These are phyloP conservation scores for Leccinum sublutescens DNA, from an alignment of 768 basidiomycete genomes.

Conservation along the genomic window DNA sequence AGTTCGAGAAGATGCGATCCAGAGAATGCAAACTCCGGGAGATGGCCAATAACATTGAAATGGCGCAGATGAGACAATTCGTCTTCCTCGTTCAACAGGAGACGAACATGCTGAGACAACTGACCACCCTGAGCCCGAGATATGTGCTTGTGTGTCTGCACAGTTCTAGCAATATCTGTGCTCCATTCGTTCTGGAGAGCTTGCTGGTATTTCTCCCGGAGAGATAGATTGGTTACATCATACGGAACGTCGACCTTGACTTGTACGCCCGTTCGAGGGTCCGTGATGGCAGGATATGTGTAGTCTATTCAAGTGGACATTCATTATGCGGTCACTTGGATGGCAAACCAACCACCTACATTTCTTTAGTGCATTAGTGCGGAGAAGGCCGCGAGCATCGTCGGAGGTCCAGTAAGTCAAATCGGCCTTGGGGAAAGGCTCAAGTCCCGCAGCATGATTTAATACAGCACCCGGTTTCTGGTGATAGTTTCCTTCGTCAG, in stretches of 20 bases:
- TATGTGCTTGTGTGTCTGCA: not conserved
- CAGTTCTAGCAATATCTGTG: not conserved
- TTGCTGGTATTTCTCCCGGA: conserved; percentile 8
- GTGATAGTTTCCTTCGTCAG: not conserved
- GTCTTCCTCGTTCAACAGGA: conserved; percentile 5
- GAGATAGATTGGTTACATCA: not conserved
- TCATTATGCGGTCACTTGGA: not conserved
- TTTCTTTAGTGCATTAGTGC: not conserved
- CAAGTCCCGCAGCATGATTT: not conserved
- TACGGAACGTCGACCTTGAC: conserved; percentile 13
- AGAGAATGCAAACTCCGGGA: conserved; percentile 18
- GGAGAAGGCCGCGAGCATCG: conserved; percentile 2
- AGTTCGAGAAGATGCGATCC: conserved; percentile 24
- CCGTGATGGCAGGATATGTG: conserved; percentile 19
- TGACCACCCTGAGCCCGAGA: not conserved
- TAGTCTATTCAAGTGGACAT: conserved; percentile 10
- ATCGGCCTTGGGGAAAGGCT: conserved; percentile 13
- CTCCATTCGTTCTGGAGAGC: conserved; percentile 8
- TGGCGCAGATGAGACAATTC: conserved; percentile 1
- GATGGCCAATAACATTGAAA: conserved; percentile 1
- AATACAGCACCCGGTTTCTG: not conserved
- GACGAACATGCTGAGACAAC: not conserved
- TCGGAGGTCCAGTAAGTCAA: conserved; percentile 19
- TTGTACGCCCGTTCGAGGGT: not conserved
- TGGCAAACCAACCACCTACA: conserved; percentile 1